phyloP scores from a whole-genome alignment of 805 yeast genomes.

The Wickerhamiella alocasiicola region DNA sequence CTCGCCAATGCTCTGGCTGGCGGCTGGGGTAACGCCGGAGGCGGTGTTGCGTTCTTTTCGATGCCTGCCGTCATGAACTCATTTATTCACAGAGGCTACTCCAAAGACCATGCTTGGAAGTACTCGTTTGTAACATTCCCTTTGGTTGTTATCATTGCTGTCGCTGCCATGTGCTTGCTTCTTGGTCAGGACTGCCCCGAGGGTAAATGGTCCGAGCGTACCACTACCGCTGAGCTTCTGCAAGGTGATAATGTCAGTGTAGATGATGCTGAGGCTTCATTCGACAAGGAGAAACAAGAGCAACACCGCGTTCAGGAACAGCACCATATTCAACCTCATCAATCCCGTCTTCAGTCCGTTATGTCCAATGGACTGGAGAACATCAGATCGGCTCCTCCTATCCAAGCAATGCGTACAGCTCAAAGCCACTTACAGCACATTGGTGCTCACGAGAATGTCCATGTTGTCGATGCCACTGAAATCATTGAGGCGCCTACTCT shows the following conservation, averaged over 20 bases:
- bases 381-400: neutral
- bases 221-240: conserved; percentile 7
- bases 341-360: neutral
- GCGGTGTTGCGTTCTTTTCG: conserved; percentile 17
- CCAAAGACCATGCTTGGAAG: conserved; percentile 14
- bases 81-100: conserved; percentile 12
- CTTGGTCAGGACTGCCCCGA: conserved; percentile 30
- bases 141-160: conserved; percentile 23
- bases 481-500: conserved; percentile 14
- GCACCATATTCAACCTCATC: neutral
- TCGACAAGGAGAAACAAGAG: neutral
- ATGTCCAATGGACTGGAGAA: neutral
- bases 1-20: conserved; percentile 14
- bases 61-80: conserved; percentile 15
- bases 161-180: conserved; percentile 21
- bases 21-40: conserved; percentile 19
- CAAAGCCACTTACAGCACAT: neutral
- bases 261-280: neutral
- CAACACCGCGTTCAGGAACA: neutral
- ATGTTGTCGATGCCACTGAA: conserved; percentile 10
- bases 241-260: conserved; percentile 3
- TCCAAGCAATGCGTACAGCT: neutral
- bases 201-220: conserved; percentile 28
- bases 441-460: conserved; percentile 3
- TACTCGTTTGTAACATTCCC: conserved; percentile 24